phyloP scores from a whole-genome alignment of 106 monocot species.

The Gastrodia elata region DNA sequence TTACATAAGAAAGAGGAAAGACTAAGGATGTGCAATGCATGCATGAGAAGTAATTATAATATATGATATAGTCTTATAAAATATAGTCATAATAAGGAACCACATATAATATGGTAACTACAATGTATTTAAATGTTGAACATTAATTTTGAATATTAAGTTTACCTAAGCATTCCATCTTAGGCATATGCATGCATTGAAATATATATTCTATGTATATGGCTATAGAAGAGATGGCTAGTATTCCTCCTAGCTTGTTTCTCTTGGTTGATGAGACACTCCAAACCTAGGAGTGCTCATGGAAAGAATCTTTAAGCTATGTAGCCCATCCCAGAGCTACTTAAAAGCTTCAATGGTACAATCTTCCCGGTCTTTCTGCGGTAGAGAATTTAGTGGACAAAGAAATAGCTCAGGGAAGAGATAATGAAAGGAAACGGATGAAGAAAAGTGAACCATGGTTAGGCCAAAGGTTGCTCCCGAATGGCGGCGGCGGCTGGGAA shows the following conservation, averaged over 20 bases:
- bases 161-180: neutral
- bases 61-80: neutral
- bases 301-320: slow-evolving; percentile 1
- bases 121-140: neutral
- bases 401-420: neutral
- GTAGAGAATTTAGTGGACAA: neutral
- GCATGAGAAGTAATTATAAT: neutral
- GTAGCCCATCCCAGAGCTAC: slow-evolving; percentile 7
- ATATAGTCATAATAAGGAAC: neutral
- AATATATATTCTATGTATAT: neutral
- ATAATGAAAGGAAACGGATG: neutral
- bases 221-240: too few relatives aligned
- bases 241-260: neutral
- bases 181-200: neutral
- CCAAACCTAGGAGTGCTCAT: slow-evolving; percentile 8
- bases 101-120: neutral
- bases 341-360: neutral
- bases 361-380: neutral
- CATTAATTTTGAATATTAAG: neutral
- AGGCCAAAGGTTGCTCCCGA: slow-evolving; percentile 48
- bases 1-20: neutral
- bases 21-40: neutral
- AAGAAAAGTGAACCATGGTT: slow-evolving; percentile 36
- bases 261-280: neutral
- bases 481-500: slow-evolving; percentile 25